Percentiles rank a stretch among this genome's conserved stretches.
phyloP scores from a whole-genome alignment of 2,329 filamentous ascomycete species.

The Grosmannia clavigera region DNA sequence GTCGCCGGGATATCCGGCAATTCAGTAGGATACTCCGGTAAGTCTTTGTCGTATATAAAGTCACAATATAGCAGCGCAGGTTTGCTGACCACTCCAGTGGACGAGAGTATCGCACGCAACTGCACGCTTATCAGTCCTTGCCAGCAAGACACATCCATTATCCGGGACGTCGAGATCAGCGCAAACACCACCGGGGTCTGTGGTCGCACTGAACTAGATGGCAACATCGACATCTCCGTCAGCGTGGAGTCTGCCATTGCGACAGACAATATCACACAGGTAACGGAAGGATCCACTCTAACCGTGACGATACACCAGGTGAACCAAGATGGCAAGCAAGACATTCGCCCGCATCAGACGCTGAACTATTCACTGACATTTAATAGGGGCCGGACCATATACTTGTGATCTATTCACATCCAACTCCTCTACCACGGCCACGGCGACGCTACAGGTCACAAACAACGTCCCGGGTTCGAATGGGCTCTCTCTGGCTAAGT shows the following conservation, averaged over 20 bases:
- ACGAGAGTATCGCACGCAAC: constrained; percentile 2
- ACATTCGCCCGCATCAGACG: background rate
- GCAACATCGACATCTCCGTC: background rate
- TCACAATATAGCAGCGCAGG: background rate
- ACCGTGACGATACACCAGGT: constrained; percentile 4
- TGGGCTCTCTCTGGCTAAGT: constrained; percentile 3
- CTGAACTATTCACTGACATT: background rate
- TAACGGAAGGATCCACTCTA: background rate
- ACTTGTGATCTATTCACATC: constrained; percentile 1
- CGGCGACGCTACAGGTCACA: background rate
- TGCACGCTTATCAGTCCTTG: constrained; percentile 4
- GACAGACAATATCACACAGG: background rate
- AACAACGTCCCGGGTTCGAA: constrained; percentile 4
- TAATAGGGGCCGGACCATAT: background rate
- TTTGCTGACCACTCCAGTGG: background rate
- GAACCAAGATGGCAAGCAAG: constrained; percentile 2
- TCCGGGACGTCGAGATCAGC: constrained; percentile 3
- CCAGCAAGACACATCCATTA: constrained; percentile 4
- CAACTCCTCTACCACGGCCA: background rate
- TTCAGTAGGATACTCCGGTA: background rate
- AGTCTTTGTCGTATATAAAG: background rate
- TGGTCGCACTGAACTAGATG: constrained; percentile 3
- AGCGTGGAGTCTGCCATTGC: constrained; percentile 1
- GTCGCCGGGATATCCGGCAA: background rate
- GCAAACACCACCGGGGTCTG: background rate